These are phyloP conservation scores for Chaetothyriales sp. DNA, from an alignment of 2,329 filamentous ascomycete genomes.

Conservation along the genomic window DNA sequence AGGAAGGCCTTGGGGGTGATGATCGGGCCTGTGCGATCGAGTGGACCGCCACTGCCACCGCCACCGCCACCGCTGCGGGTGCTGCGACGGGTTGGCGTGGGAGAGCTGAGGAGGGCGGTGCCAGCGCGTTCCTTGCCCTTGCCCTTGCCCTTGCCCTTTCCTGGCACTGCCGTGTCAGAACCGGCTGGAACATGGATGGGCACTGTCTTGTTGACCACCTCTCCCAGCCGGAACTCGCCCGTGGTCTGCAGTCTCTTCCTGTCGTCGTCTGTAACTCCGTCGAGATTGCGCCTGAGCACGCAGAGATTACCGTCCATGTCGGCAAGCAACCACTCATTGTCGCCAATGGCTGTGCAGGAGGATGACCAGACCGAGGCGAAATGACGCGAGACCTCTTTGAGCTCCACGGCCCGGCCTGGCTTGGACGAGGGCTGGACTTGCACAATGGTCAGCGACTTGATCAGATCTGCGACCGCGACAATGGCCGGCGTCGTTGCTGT, in stretches of 20 bases:
- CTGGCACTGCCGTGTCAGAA: background rate
- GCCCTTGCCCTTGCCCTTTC: background rate
- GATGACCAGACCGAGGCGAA: slow-evolving; percentile 73
- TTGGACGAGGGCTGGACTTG: slow-evolving; percentile 40
- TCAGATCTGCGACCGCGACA: slow-evolving; percentile 78
- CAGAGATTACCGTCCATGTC: slow-evolving; percentile 81
- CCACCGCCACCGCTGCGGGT: background rate
- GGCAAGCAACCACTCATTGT: slow-evolving; percentile 62
- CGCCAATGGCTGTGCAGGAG: slow-evolving; percentile 55
- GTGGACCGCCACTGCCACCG: background rate
- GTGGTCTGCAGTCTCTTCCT: slow-evolving; percentile 54
- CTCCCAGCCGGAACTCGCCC: slow-evolving; percentile 71
- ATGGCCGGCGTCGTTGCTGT: slow-evolving; percentile 30
- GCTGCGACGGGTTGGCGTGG: background rate
- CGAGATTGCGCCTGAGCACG: slow-evolving; percentile 57
- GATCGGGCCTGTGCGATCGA: slow-evolving; percentile 35
- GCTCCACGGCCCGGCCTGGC: slow-evolving; percentile 14
- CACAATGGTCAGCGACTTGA: slow-evolving; percentile 77
- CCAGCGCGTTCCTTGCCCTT: background rate
- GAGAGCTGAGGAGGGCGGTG: background rate
- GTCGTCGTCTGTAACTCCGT: slow-evolving; percentile 62
- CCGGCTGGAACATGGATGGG: slow-evolving; percentile 42
- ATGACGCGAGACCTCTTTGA: slow-evolving; percentile 64
- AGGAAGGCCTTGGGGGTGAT: slow-evolving; percentile 75
- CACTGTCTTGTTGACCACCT: slow-evolving; percentile 83